A percentile compares a stretch with the other conserved stretches of the same genome.
phyloP scores from a whole-genome alignment of 768 basidiomycete genomes.

The Mrakia blollopis region DNA sequence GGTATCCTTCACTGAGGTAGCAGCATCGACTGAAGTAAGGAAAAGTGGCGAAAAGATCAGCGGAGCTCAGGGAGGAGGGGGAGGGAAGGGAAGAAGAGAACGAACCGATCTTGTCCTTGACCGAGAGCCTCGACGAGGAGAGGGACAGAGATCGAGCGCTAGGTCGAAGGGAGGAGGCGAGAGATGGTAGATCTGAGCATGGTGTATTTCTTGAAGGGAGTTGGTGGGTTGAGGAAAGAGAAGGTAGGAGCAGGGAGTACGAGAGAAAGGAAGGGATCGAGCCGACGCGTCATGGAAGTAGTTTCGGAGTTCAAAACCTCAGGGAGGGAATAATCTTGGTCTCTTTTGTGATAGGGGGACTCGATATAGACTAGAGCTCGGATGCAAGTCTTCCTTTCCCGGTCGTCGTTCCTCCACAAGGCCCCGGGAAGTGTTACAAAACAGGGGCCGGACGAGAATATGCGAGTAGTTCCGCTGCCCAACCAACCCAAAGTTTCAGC shows the following conservation, averaged over 20 bases:
- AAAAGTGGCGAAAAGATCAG: not conserved
- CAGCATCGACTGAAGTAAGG: not conserved
- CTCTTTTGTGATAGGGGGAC: too few species aligned
- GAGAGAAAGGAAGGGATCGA: not conserved
- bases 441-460: too few species aligned
- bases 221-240: not conserved
- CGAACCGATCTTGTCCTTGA: slow-evolving; percentile 4
- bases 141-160: not conserved
- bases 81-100: not conserved
- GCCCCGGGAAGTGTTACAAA: too few species aligned
- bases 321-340: too few species aligned
- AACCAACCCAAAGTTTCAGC: too few species aligned
- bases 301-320: too few species aligned
- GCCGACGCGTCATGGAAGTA: not conserved
- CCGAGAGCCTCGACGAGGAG: not conserved
- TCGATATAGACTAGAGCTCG: too few species aligned
- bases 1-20: not conserved
- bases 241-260: not conserved
- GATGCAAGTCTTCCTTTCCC: too few species aligned
- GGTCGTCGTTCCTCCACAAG: too few species aligned
- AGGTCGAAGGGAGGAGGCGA: not conserved
- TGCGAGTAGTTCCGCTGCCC: too few species aligned
- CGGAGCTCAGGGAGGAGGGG: not conserved
- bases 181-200: not conserved
- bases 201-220: not conserved